Evolutionary conservation across 495 filamentous ascomycete species (phyloP), one percentile per base, ranked within the genome.

Genomic region (Penicillium egyptiacum): DNA sequence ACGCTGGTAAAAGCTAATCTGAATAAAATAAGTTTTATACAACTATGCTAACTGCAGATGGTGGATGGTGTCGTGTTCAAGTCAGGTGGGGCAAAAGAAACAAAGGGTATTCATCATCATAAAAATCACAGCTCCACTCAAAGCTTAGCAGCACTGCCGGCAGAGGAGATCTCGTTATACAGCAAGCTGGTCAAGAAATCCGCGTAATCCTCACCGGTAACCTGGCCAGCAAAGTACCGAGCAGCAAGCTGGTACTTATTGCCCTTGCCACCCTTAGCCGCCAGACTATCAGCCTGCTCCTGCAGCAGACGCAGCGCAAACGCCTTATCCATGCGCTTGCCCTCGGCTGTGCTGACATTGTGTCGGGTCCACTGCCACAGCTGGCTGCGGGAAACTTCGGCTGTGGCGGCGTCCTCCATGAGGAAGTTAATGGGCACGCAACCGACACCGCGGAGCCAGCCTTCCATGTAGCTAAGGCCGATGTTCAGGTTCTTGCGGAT

Each of bases 361-460:
- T 98, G 94, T 58, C 81, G 82, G 50, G 86, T 82, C 94, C 94
- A 98, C 74, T 98, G 94, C 94, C 94, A 98, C 30, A 98, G 85
- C 83, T 98, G 84, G 42, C 81, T 87, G 54, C 94, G 88, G 46
- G 86, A 90, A 9, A 99, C 94, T 76, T 99, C 94, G 45, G 94
- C 94, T 8, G 94, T 99, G 11, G 94, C 94, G 23, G 94, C 94
- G 61, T 99, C 95, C 75, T 99, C 95, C 94, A 99, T 99, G n/a
- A 98, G 79, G 72, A 87, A 95, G 80, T 99, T 97, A 76, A 99
- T 97, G 19, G 94, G 95, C 55, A 99, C 91, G 62, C 94, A 99
- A 37, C 94, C 94, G 33, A 98, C 81, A 17, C 92, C 94, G 55
- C 91, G 88, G 30, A 98, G 81, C 94, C 94, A 99, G 60, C 90